Evolutionary conservation across 2,329 filamentous ascomycete genomes (phyloP).

Genomic region (Pestalotiopsis sp.): DNA sequence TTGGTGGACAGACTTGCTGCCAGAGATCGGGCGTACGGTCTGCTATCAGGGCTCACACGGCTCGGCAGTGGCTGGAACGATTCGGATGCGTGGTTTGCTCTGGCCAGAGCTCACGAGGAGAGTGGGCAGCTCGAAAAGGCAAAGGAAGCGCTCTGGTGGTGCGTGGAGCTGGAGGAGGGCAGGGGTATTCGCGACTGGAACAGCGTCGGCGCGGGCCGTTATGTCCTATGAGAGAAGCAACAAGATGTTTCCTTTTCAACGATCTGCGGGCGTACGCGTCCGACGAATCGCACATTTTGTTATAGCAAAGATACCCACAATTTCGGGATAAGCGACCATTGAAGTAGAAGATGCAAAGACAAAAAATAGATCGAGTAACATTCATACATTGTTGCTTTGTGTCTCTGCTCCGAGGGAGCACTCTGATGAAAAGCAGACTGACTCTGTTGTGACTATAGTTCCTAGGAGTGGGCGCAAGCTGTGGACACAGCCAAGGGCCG

Average conservation of each 20-base stretch:
- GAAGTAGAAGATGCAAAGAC: not conserved
- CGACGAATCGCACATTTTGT: not conserved
- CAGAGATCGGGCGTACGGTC: constrained; percentile 82
- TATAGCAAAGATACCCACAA: not conserved
- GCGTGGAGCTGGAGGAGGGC: constrained; percentile 89
- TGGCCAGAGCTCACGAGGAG: constrained; percentile 86
- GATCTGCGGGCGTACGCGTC: not conserved
- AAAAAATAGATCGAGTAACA: not conserved
- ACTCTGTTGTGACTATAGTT: not conserved
- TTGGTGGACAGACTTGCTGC: constrained; percentile 83
- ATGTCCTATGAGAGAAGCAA: constrained; percentile 55
- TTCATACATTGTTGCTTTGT: too few relatives aligned
- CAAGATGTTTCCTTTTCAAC: not conserved
- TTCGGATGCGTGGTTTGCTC: constrained; percentile 88
- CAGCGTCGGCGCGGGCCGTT: constrained; percentile 67
- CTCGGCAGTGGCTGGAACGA: constrained; percentile 87
- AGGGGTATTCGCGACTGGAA: constrained; percentile 80
- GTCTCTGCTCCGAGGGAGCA: too few relatives aligned
- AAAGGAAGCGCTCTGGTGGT: constrained; percentile 96
- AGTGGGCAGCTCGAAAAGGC: constrained; percentile 85
- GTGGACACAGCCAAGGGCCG: not conserved
- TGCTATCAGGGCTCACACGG: constrained; percentile 83
- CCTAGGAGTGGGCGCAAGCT: not conserved
- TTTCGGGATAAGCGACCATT: not conserved
- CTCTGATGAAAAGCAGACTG: not conserved